These are phyloP conservation scores for Licmophora abbreviata DNA, from an alignment of 108 stramenopile genomes.

Conservation along the genomic window DNA sequence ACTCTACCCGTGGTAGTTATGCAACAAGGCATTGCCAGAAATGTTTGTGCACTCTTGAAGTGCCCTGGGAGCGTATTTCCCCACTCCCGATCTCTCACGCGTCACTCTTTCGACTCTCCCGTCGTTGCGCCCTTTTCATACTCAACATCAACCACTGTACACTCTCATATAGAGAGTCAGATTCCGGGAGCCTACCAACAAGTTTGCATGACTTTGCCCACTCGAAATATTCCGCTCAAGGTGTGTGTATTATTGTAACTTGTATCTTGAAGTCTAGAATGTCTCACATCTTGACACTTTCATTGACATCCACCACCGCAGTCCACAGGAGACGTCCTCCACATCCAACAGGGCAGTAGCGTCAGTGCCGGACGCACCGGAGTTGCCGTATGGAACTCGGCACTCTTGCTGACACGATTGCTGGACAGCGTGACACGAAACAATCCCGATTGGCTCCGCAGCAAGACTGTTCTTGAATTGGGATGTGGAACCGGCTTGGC, in stretches of 20 bases:
- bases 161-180: conserved; percentile 28
- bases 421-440: conserved; percentile 11
- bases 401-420: conserved; percentile 52
- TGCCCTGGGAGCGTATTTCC: too few species aligned
- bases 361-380: conserved; percentile 32
- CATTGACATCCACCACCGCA: neutral
- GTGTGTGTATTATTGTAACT: neutral
- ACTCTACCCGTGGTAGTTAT: too few species aligned
- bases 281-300: neutral
- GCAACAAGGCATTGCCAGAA: too few species aligned
- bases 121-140: too few species aligned
- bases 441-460: conserved; percentile 12
- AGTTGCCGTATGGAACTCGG: conserved; percentile 65
- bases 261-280: neutral
- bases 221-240: conserved; percentile 24
- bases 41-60: too few species aligned
- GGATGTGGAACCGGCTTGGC: conserved; percentile 49
- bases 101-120: too few species aligned
- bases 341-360: conserved; percentile 18
- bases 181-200: conserved; percentile 72
- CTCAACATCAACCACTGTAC: too few species aligned
- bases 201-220: conserved; percentile 39
- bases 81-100: too few species aligned
- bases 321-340: conserved; percentile 5
- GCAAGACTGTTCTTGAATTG: conserved; percentile 37